Conservation (phyloP, 805 yeast species). For the Saturnispora quitensis region DNA sequence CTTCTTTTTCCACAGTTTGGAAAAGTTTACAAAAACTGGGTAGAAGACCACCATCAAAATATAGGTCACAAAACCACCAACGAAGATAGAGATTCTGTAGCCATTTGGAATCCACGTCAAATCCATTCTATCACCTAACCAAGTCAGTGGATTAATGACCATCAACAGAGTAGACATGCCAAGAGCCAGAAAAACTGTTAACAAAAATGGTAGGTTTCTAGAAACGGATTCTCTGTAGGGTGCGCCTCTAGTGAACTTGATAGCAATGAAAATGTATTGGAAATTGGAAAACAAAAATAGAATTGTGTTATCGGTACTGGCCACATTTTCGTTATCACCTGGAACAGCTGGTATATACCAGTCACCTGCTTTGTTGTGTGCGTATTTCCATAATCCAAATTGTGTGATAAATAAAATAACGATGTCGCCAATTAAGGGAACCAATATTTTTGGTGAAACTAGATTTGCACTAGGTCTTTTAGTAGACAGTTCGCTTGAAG, state of each 20-base stretch:
- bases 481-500: conserved; percentile 46
- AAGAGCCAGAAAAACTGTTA: conserved; percentile 45
- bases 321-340: conserved; percentile 73
- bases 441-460: conserved; percentile 77
- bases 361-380: conserved; percentile 34
- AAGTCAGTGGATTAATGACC: conserved; percentile 35
- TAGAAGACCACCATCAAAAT: neutral
- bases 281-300: conserved; percentile 74
- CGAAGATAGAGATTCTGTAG: conserved; percentile 45
- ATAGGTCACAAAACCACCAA: conserved; percentile 42
- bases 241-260: conserved; percentile 82
- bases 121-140: conserved; percentile 67
- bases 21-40: neutral
- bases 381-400: conserved; percentile 52
- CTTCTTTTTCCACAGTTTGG: conserved; percentile 5
- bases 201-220: conserved; percentile 61
- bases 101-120: conserved; percentile 48
- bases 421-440: conserved; percentile 77
- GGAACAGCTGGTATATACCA: conserved; percentile 83
- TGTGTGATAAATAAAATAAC: conserved; percentile 57
- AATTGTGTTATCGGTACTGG: conserved; percentile 83
- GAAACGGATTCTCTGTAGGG: conserved; percentile 79
- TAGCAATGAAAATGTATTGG: conserved; percentile 80
- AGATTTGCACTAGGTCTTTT: conserved; percentile 92
- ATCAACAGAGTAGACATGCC: conserved; percentile 46